Evolutionary conservation across 2,329 filamentous ascomycete genomes (phyloP).

Genomic region (Phyllosticta ampelicida): DNA sequence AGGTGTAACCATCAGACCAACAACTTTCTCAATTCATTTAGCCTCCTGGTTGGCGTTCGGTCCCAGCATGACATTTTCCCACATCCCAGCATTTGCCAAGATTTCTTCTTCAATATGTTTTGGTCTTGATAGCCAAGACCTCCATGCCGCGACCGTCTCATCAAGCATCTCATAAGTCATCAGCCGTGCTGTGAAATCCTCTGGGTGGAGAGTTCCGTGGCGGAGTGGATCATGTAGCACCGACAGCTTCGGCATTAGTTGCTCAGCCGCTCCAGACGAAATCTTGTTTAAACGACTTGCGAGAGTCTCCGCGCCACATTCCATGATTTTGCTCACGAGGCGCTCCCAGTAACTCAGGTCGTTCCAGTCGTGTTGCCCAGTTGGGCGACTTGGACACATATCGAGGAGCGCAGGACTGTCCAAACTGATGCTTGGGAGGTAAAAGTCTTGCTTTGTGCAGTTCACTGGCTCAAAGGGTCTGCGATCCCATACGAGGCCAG

Average conservation of each 20-base stretch:
- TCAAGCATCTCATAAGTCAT: slow-evolving; percentile 25
- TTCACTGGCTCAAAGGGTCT: slow-evolving; percentile 60
- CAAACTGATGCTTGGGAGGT: slow-evolving; percentile 39
- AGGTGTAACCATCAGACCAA: too few species aligned
- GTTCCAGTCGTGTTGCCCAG: slow-evolving; percentile 1
- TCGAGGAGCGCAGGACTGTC: slow-evolving; percentile 50
- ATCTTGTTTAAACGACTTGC: background rate
- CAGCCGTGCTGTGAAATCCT: slow-evolving; percentile 21
- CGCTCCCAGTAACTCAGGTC: slow-evolving; percentile 9
- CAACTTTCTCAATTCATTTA: too few species aligned
- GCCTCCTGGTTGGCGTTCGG: too few species aligned
- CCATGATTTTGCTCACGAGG: background rate
- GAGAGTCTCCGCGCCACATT: background rate
- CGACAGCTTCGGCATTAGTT: slow-evolving; percentile 14
- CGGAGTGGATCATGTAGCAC: slow-evolving; percentile 20
- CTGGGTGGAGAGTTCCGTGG: slow-evolving; percentile 23
- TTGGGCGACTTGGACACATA: slow-evolving; percentile 45
- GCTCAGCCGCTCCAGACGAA: background rate
- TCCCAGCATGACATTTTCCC: too few species aligned
- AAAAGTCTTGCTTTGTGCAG: slow-evolving; percentile 51
- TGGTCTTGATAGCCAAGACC: slow-evolving; percentile 25
- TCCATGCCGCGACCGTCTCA: slow-evolving; percentile 21
- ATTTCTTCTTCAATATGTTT: background rate
- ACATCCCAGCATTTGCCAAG: background rate
- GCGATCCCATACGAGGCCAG: slow-evolving; percentile 56